Percentiles rank a stretch among this genome's conserved stretches.
These are phyloP conservation scores for Fonsecaea pugnacius DNA, from an alignment of 2,329 filamentous ascomycete species.

Conservation along the genomic window DNA sequence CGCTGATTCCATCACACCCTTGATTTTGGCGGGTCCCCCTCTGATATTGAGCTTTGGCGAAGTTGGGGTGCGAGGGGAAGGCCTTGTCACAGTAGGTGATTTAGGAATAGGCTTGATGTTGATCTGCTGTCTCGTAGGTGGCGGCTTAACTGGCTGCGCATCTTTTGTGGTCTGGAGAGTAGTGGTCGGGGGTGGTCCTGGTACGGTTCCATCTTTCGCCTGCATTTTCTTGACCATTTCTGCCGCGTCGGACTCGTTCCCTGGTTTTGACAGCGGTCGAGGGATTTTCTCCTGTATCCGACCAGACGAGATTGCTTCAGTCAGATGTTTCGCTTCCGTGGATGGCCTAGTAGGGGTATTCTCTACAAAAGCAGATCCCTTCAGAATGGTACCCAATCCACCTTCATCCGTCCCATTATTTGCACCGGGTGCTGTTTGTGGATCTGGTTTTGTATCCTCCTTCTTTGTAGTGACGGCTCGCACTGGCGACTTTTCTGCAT, in stretches of 20 bases:
- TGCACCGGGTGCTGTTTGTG: conserved; percentile 1
- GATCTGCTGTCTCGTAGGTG: conserved; percentile 28
- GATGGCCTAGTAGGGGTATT: conserved; percentile 25
- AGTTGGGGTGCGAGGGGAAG: conserved; percentile 31
- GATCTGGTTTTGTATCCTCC: neutral
- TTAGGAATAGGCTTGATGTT: conserved; percentile 25
- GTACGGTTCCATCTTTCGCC: conserved; percentile 17
- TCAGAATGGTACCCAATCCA: conserved; percentile 39
- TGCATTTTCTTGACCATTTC: conserved; percentile 28
- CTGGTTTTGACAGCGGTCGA: conserved; percentile 24
- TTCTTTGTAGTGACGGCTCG: conserved; percentile 42
- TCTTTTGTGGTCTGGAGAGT: conserved; percentile 28
- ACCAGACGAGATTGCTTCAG: conserved; percentile 24
- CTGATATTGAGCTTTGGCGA: conserved; percentile 28
- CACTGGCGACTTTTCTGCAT: conserved; percentile 30
- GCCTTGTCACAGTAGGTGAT: conserved; percentile 26
- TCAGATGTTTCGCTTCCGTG: conserved; percentile 20
- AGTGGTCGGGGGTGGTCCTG: conserved; percentile 26
- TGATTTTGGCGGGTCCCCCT: conserved; percentile 39
- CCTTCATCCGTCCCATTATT: conserved; percentile 16
- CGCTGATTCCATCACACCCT: conserved; percentile 39
- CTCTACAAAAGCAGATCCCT: conserved; percentile 41
- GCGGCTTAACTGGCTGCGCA: conserved; percentile 29
- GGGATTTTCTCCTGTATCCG: conserved; percentile 18
- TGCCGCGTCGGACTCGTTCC: conserved; percentile 27